phyloP scores from a whole-genome alignment of 1,139 yeast species.

The Pichia sp. region DNA sequence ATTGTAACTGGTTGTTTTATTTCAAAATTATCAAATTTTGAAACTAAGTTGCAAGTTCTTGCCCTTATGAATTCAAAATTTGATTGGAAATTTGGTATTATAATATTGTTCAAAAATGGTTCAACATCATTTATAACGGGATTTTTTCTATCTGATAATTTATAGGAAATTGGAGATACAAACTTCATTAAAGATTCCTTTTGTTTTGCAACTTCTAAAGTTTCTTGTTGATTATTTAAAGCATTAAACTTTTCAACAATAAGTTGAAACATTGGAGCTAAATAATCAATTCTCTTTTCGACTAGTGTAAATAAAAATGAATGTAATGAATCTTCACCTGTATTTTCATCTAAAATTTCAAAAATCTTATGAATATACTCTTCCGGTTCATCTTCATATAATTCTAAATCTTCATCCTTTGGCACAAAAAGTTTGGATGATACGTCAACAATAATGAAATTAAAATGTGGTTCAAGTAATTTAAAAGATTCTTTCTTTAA shows the following conservation, averaged over 20 bases:
- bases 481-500: constrained; percentile 66
- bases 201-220: constrained; percentile 56
- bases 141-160: constrained; percentile 48
- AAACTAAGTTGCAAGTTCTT: constrained; percentile 72
- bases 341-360: constrained; percentile 53
- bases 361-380: constrained; percentile 80
- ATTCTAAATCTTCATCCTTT: constrained; percentile 59
- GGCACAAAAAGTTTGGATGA: constrained; percentile 77
- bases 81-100: constrained; percentile 68
- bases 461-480: constrained; percentile 62
- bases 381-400: constrained; percentile 83
- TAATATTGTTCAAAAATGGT: constrained; percentile 51
- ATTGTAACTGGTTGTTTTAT: constrained; percentile 46
- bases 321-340: constrained; percentile 66
- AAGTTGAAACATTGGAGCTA: constrained; percentile 61
- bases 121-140: constrained; percentile 67
- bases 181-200: constrained; percentile 79
- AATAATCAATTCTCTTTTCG: constrained; percentile 53
- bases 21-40: constrained; percentile 61
- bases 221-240: constrained; percentile 35
- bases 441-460: constrained; percentile 60
- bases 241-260: constrained; percentile 47
- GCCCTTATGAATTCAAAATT: constrained; percentile 71
- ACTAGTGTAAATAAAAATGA: constrained; percentile 60
- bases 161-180: constrained; percentile 63